Evolutionary conservation across 345 rosid species (phyloP).

Genomic region (Luvunga scandens): DNA sequence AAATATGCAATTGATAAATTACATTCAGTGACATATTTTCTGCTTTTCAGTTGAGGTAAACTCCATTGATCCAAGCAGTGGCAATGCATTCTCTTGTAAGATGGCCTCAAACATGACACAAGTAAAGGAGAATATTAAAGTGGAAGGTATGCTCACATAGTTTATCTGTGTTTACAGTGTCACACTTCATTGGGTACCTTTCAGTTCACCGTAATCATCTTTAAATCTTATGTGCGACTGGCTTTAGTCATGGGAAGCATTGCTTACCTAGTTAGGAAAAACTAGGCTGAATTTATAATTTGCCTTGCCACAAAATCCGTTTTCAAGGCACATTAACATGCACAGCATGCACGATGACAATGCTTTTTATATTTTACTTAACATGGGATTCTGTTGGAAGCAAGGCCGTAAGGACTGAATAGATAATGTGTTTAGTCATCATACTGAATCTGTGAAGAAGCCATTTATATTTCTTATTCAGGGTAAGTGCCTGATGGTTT

Average conservation of each 20-base stretch:
- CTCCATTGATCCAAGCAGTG: conserved; percentile 30
- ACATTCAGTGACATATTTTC: conserved; percentile 7
- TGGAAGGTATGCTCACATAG: conserved; percentile 61
- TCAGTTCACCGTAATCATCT: not conserved
- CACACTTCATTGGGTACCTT: not conserved
- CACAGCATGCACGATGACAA: not conserved
- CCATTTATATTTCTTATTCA: not conserved
- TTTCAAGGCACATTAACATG: not conserved
- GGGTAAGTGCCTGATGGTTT: conserved; percentile 1
- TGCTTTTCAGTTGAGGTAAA: conserved; percentile 24
- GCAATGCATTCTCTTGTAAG: conserved; percentile 32
- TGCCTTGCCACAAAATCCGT: not conserved
- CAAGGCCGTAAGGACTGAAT: not conserved
- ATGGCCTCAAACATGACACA: conserved; percentile 45
- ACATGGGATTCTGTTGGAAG: not conserved
- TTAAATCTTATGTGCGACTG: not conserved
- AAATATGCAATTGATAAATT: not conserved
- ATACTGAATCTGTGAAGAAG: not conserved
- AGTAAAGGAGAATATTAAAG: conserved; percentile 52
- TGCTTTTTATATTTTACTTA: not conserved
- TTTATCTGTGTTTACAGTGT: not conserved
- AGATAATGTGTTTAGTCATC: not conserved
- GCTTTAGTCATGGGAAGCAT: not conserved
- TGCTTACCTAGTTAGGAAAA: not conserved
- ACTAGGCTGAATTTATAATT: not conserved